Conservation (phyloP, 768 basidiomycete genomes). For the Guyanaporus albipodus region DNA sequence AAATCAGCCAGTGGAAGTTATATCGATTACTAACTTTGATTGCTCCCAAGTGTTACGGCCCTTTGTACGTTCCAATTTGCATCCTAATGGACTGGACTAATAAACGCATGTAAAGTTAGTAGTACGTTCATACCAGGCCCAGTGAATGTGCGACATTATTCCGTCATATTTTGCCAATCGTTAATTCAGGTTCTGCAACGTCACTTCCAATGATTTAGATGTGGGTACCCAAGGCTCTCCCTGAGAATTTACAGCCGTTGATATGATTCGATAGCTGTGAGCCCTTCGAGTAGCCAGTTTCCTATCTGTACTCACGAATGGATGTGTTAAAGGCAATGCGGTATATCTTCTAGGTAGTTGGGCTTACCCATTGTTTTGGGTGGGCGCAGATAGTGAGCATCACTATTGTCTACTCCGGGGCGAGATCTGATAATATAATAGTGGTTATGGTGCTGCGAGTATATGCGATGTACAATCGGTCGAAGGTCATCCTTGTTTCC, state of each 20-base stretch:
- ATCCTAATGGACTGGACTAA: neutral
- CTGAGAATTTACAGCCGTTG: neutral
- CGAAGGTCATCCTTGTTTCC: neutral
- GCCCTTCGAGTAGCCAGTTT: neutral
- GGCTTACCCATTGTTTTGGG: neutral
- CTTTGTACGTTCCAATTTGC: neutral
- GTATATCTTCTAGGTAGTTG: neutral
- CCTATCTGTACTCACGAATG: neutral
- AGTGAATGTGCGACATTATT: neutral
- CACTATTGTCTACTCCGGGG: too few species aligned
- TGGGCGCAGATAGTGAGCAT: neutral
- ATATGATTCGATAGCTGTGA: neutral
- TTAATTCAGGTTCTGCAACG: neutral
- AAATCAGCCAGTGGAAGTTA: neutral
- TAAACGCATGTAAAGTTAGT: neutral
- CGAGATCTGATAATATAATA: neutral
- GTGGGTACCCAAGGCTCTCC: neutral
- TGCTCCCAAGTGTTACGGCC: neutral
- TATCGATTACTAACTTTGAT: neutral
- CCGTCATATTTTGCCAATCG: neutral
- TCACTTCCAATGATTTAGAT: neutral
- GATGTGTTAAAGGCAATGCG: neutral
- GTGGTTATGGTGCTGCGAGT: conserved; percentile 1
- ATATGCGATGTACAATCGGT: neutral
- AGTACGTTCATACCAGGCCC: neutral